Conservation (phyloP, 148 eudicot species). For the Salicornia ramosissima region DNA sequence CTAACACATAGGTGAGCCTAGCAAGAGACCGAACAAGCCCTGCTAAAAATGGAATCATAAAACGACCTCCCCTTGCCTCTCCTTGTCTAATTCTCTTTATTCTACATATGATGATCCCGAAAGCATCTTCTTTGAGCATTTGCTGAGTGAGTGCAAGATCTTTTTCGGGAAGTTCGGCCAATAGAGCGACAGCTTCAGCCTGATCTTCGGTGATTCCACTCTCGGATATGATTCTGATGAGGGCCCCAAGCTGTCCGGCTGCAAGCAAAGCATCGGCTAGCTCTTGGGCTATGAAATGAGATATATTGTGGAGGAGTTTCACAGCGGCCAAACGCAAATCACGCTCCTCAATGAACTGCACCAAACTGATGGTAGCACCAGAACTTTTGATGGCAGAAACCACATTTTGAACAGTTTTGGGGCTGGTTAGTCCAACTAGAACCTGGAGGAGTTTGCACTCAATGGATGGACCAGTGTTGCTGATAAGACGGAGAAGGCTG, state of each 20-base stretch:
- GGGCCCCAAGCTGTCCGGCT: slow-evolving; percentile 69
- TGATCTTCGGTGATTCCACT: slow-evolving; percentile 69
- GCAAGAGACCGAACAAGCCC: slow-evolving; percentile 79
- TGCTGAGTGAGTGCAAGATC: slow-evolving; percentile 56
- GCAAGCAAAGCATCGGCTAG: slow-evolving; percentile 63
- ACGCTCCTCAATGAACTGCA: slow-evolving; percentile 77
- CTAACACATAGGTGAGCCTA: slow-evolving; percentile 59
- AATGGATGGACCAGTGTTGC: slow-evolving; percentile 89
- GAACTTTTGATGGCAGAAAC: slow-evolving; percentile 82
- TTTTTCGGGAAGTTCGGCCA: slow-evolving; percentile 74
- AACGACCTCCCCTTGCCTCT: slow-evolving; percentile 60
- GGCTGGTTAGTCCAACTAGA: slow-evolving; percentile 73
- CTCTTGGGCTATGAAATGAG: slow-evolving; percentile 70
- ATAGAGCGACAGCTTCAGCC: slow-evolving; percentile 66
- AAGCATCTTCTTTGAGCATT: slow-evolving; percentile 60
- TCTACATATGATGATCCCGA: slow-evolving; percentile 44
- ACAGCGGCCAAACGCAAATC: slow-evolving; percentile 67
- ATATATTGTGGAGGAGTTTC: slow-evolving; percentile 68
- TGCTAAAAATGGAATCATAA: slow-evolving; percentile 64
- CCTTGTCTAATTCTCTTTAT: slow-evolving; percentile 58
- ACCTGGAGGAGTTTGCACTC: slow-evolving; percentile 88
- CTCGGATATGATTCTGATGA: slow-evolving; percentile 52
- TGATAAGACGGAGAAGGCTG: slow-evolving; percentile 63
- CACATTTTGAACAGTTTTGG: slow-evolving; percentile 45
- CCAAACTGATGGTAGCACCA: slow-evolving; percentile 75